Conservation (phyloP, 257 asterid genomes). For the Solanum rostratum region DNA sequence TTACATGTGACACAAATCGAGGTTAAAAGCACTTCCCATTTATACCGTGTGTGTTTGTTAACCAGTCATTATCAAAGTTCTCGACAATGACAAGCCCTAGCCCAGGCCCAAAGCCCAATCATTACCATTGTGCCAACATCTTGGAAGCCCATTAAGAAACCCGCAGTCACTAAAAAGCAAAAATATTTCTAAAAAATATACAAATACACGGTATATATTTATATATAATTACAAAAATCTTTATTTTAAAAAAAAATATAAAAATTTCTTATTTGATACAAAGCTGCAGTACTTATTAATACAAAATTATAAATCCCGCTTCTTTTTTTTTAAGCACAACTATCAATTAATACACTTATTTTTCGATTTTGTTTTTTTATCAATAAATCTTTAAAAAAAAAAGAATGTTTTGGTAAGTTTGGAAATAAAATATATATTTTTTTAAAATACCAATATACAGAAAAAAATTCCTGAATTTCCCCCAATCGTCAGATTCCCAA, state of each 20-base stretch:
- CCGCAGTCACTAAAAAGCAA: background rate
- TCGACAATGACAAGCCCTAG: background rate
- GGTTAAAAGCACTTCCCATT: background rate
- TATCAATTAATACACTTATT: too few species aligned
- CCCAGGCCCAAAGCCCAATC: background rate
- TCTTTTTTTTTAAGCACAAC: too few species aligned
- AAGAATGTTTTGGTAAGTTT: too few species aligned
- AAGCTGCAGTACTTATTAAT: too few species aligned
- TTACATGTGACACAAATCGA: background rate
- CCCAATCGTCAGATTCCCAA: constrained; percentile 2
- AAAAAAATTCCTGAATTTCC: background rate
- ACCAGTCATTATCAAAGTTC: background rate
- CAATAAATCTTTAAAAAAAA: too few species aligned
- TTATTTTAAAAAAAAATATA: too few species aligned
- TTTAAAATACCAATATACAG: background rate
- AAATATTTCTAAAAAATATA: background rate
- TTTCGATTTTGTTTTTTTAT: too few species aligned
- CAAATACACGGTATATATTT: background rate
- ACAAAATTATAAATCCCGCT: too few species aligned
- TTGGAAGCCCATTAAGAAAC: background rate
- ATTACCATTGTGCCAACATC: background rate
- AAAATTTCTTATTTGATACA: too few species aligned
- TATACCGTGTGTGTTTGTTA: background rate
- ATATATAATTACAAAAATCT: too few species aligned
- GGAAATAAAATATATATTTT: too few species aligned